Base-by-base conservation (phyloP, 768 basidiomycete species). In the Lactifluus hygrophoroides region DNA sequence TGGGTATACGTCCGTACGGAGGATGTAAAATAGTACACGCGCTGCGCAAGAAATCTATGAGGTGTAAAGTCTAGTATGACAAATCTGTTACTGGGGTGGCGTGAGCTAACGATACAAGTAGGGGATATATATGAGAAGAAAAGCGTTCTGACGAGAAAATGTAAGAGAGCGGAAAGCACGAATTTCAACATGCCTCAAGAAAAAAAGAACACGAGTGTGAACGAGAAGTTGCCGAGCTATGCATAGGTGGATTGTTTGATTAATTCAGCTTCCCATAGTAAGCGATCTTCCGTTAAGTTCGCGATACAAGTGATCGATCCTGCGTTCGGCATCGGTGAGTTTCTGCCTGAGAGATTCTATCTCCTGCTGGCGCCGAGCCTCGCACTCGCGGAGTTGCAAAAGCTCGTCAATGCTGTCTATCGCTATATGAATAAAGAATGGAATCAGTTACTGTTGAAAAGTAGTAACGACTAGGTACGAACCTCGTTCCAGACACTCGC, bases 401-500 rank as follows among this genome's bases (percentile, higher is more conserved):
- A 62, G 58, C 37, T 62, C 61, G 32, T 62, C 53, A 28, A 62
- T 37, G 23, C 61, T 27, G 14, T 62, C 58, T n/a, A 62, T 62
- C 17, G 61, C 61, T 62, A 49, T 7, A 38, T 8, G 23, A 45
- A 9, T 34, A 17, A 14, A 44, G 21, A 34, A 38, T 2, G 27
- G 2, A n/a, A 28, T 48, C 4, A 35, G 38, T 14, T 28, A 32
- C 44, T 6, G 27, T 34, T 8, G 3, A 4, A 35, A 11, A 13
- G 47, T 14, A 30, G 27, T n/a, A 30, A 28, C 28, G 14, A 8
- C 11, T 1, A 8, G 32, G 46, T 3, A 38, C 58, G 25, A n/a
- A 62, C 61, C 61, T 54, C 47, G 52, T 42, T 62, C 61, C n/a
- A 62, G 21, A 45, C 61, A 62, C 25, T 62, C 61, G 32, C 53